Evolutionary conservation across 2,329 filamentous ascomycete genomes (phyloP), one percentile per base, ranked within the genome.

Genomic region (Dichotomopilus funicola): DNA sequence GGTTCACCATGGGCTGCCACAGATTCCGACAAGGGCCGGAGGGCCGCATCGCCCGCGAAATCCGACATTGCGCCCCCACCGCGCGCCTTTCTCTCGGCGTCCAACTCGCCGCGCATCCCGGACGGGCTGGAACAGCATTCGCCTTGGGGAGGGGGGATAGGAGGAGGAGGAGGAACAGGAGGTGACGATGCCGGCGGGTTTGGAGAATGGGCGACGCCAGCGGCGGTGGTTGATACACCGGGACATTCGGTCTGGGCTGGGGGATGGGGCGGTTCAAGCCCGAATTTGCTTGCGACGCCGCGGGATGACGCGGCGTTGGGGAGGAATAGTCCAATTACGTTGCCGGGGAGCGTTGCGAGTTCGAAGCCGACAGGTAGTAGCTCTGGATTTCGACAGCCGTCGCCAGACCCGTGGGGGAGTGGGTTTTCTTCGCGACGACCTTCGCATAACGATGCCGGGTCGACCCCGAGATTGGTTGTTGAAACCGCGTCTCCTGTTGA

Each of bases 1-100:
- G 78, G 77, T 69, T 82, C 79, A 63, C 80, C 80, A 70, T 83
- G 80, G 80, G 74, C 76, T 57, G 73, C 72, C 56, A 66, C 71
- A 66, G 68, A 78, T 63, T 60, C 63, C 41, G 61, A 66, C 55
- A 68, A 68, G 59, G 67, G 68, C 46, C 59, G 62, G 34, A 63
- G 66, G 33, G 59, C 61, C 11, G 61, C 67, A 12, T 68, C 67
- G 42, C 66, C 68, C 19, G 62, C 67, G 40, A 69, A 68, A 51
- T 62, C 65, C 37, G 66, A 71, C 45, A 68, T 74, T 53, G 74
- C 73, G 48, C 73, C 71, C 27, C 72, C 74, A 1, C 73, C 72
- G 27, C 71, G 67, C 58, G 73, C 72, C 53, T 72, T 75, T 50
- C 70, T 76, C 50, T 69, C 72, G 46, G 63, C 64, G 31, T 62